Evolutionary conservation across 441 rosid species (phyloP), one percentile per base, ranked within the genome.

Genomic region (Adansonia grandidieri): DNA sequence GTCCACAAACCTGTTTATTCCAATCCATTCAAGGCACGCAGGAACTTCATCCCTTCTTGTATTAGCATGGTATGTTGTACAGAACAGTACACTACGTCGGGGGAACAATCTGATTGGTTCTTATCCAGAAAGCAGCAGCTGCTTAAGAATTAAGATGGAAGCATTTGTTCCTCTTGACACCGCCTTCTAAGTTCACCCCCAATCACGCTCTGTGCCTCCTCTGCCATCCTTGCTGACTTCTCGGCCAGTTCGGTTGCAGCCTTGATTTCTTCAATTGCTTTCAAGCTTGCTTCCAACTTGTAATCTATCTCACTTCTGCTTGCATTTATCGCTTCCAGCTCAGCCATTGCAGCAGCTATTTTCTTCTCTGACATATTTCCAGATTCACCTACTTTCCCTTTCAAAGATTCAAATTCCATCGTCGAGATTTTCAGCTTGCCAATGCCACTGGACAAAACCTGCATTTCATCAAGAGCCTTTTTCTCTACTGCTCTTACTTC

Each of bases 191-290:
- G 93, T 77, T 95, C 97, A 19, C 78, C 86, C 60, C 91, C 90
- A 10, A 95, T 84, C 40, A 82, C 85, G n/a, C 22, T 85, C 80
- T 89, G 86, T 5, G 96, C 96, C 0, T 94, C 89, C 76, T 90
- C 91, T 11, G 98, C 92, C 74, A 80, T 81, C 67, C 89, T 89
- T 19, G 92, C 91, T 28, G 95, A 87, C 83, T 83, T 91, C 83
- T 91, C 77, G 47, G 98, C 99, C 64, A 86, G 45, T 1, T 88
- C 94, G 1, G 90, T 93, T 6, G 94, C 97, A 10, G 84, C 81
- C 47, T 91, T 83, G 74, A 93, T 89, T 84, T 93, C 96, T 81
- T 88, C 88, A 1, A 89, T 80, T 4, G 91, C 90, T 79, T 85
- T 85, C 77, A 88, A 66, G 47, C 73, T 86, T 5, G 86, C 93